A percentile compares a stretch with the other conserved stretches of the same genome.
Conservation (phyloP, 2,329 filamentous ascomycete genomes). For the Trichoderma citrinoviride region DNA sequence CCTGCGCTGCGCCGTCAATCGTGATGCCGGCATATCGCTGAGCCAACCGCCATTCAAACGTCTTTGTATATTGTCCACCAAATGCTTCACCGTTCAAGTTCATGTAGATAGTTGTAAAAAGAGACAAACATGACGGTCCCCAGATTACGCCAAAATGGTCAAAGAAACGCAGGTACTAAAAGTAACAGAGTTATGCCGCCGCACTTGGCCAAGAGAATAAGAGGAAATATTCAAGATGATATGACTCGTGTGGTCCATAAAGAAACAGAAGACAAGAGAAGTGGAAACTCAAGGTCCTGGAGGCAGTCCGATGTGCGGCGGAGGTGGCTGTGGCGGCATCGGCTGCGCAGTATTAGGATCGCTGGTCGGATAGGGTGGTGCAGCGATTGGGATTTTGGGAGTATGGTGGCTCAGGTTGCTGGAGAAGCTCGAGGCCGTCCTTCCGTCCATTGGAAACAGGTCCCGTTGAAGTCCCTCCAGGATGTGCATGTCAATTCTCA, state of each 20-base stretch:
- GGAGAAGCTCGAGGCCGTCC: conserved; percentile 43
- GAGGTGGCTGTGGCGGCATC: background rate
- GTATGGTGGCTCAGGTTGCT: conserved; percentile 34
- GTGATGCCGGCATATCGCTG: conserved; percentile 1
- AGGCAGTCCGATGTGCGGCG: conserved; percentile 4
- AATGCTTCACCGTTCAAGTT: conserved; percentile 10
- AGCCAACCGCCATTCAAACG: conserved; percentile 12
- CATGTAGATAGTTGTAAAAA: conserved; percentile 15
- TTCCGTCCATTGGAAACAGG: conserved; percentile 39
- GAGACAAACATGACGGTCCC: background rate
- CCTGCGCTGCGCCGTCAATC: conserved; percentile 13
- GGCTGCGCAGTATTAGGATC: conserved; percentile 12
- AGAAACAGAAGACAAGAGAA: background rate
- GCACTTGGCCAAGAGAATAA: background rate
- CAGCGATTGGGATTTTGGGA: conserved; percentile 25
- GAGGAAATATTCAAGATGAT: background rate
- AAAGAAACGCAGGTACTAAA: background rate
- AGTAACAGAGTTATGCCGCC: background rate
- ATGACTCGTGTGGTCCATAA: background rate
- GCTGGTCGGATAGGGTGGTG: conserved; percentile 8
- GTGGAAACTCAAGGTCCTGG: background rate
- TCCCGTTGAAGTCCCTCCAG: conserved; percentile 56
- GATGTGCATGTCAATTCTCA: conserved; percentile 72
- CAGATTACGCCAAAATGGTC: background rate
- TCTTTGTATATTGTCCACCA: conserved; percentile 1